Evolutionary conservation across 2,329 filamentous ascomycete species (phyloP), one percentile per base, ranked within the genome.

Genomic region (Balansia obtecta): DNA sequence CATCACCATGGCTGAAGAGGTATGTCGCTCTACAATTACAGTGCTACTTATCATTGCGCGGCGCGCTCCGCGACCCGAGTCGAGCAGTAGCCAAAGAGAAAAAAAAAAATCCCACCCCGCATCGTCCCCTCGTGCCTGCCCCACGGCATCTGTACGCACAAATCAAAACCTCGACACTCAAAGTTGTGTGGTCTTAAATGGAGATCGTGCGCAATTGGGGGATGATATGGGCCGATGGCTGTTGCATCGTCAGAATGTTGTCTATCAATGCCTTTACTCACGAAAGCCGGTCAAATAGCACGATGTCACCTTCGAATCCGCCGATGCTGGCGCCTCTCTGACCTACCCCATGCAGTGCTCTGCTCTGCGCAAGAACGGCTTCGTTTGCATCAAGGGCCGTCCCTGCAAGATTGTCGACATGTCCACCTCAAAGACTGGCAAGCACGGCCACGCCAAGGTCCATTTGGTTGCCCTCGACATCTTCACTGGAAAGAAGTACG

Each of bases 391-490:
- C 79, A 98, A 98, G 85, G 77, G 80, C 75, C 93, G 93, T 65
- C 94, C 93, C 65, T 98, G 93, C 90, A 98, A 97, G 87, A 98
- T 98, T 66, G 88, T 97, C 73, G 93, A 98, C 70, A 98, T 98
- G 94, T 95, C 89, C 63, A 98, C 93, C 79, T 98, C 93, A 73
- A 98, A 98, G 90, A 98, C 93, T 63, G 93, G 93, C 77, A 98
- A 98, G 88, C 93, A 98, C 86, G 93, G 93, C 74, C 94, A 98
- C 87, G 93, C 93, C 77, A 98, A 98, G 85, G 93, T 98, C 72
- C 91, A 98, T 77, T 78, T 98, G 65, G 86, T 96, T 67, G 93
- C 89, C 69, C 83, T 94, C 71, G 93, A 98, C 73, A 97, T 98
- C 79, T 98, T 98, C 85, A 98, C 90, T 60, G 80, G 80, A 82